phyloP scores from a whole-genome alignment of 306 rosid genomes.

The Acacia acuminata region DNA sequence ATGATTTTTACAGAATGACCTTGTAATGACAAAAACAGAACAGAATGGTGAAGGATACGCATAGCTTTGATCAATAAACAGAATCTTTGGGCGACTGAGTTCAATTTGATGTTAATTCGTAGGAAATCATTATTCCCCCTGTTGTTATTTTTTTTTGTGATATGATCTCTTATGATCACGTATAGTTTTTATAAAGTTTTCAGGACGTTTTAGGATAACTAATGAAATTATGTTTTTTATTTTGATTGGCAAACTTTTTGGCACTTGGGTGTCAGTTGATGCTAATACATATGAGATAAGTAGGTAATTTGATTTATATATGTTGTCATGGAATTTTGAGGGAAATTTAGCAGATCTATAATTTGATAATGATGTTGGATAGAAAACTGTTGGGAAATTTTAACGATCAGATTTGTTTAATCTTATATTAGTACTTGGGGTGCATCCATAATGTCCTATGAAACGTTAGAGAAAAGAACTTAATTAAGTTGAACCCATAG shows the following conservation, averaged over 20 bases:
- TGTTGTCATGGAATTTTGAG: too few species aligned
- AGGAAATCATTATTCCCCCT: background rate
- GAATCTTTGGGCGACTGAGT: background rate
- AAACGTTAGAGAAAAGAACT: too few species aligned
- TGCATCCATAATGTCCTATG: too few species aligned
- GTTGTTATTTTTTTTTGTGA: background rate
- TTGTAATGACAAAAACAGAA: background rate
- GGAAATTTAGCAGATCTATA: too few species aligned
- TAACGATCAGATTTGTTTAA: too few species aligned
- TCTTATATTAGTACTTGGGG: too few species aligned
- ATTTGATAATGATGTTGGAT: too few species aligned
- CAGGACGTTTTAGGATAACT: background rate
- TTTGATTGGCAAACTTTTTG: background rate
- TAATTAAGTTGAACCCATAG: too few species aligned
- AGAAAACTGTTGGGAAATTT: too few species aligned
- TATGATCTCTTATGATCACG: background rate
- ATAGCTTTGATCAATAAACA: background rate
- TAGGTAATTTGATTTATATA: background rate
- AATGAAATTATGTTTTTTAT: background rate
- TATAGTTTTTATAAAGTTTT: too few species aligned
- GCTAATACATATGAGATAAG: background rate
- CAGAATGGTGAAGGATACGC: background rate
- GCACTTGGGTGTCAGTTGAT: background rate
- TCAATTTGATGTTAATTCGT: background rate
- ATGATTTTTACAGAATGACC: background rate